Evolutionary conservation across 306 rosid genomes (phyloP).

Genomic region (Senna tora): DNA sequence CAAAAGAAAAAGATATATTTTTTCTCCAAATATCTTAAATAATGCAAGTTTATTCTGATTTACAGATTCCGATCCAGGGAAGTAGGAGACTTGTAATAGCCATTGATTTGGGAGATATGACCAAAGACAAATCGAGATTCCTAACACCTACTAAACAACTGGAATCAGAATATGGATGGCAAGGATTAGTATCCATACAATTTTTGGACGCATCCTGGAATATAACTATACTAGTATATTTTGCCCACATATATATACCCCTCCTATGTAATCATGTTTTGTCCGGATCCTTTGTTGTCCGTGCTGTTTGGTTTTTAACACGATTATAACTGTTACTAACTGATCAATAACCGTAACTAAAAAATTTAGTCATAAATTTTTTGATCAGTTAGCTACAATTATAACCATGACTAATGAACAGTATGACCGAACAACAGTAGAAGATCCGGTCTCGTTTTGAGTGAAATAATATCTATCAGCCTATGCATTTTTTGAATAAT

Average conservation of each 20-base stretch:
- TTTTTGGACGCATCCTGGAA: slow-evolving; percentile 57
- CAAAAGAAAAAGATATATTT: not conserved
- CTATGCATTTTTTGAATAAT: slow-evolving; percentile 44
- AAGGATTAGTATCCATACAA: slow-evolving; percentile 46
- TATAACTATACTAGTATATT: slow-evolving; percentile 45
- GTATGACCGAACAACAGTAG: too few relatives aligned
- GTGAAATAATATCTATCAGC: too few relatives aligned
- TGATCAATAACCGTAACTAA: too few relatives aligned
- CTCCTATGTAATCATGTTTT: slow-evolving; percentile 40
- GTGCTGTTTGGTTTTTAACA: too few relatives aligned
- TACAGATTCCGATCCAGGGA: slow-evolving; percentile 34
- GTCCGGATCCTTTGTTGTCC: too few relatives aligned
- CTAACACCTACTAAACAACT: slow-evolving; percentile 37
- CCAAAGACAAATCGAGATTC: slow-evolving; percentile 44
- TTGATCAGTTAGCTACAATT: too few relatives aligned
- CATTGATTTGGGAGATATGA: slow-evolving; percentile 46
- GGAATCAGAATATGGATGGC: slow-evolving; percentile 49
- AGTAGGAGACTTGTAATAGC: slow-evolving; percentile 44
- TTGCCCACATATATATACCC: slow-evolving; percentile 34
- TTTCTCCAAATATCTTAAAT: slow-evolving; percentile 1
- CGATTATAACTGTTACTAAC: too few relatives aligned
- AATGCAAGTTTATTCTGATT: slow-evolving; percentile 8
- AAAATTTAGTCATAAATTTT: too few relatives aligned
- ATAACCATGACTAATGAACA: too few relatives aligned
- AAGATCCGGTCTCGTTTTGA: too few relatives aligned